These are phyloP conservation scores for Candida insectalens DNA, from an alignment of 805 yeast genomes.

Conservation along the genomic window DNA sequence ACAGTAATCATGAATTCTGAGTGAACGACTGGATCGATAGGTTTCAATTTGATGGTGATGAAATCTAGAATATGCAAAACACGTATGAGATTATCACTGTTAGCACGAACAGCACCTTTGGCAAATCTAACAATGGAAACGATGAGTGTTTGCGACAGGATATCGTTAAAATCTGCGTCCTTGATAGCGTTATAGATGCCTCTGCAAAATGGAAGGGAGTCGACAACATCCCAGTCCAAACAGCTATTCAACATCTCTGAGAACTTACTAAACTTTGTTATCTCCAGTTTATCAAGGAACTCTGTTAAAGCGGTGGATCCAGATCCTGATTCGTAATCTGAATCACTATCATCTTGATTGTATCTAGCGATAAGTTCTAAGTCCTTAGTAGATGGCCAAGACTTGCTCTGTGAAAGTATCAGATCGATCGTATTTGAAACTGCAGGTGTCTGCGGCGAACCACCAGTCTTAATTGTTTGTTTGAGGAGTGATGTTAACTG, in stretches of 20 bases:
- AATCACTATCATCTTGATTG: not conserved
- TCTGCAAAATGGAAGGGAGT: conserved; percentile 1
- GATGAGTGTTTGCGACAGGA: conserved; percentile 3
- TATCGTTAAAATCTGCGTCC: conserved; percentile 2
- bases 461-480: no score
- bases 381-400: no score
- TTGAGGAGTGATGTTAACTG: not conserved
- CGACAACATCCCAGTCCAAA: not conserved
- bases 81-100: not conserved
- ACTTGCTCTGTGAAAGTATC: no score
- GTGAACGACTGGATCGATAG: conserved; percentile 4
- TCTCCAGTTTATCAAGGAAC: conserved; percentile 1
- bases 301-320: conserved; percentile 1
- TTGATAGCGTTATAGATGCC: conserved; percentile 2
- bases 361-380: no score
- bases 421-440: no score
- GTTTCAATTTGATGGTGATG: conserved; percentile 12
- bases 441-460: no score
- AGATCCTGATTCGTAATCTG: not conserved
- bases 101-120: not conserved
- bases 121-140: conserved; percentile 6
- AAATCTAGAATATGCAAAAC: conserved; percentile 12
- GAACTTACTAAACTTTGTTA: not conserved
- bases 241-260: conserved; percentile 1
- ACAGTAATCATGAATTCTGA: conserved; percentile 4